A percentile compares a stretch with the other conserved stretches of the same genome.
Evolutionary conservation across 331 rosid genomes (phyloP).

Genomic region (Cucumis variabilis): DNA sequence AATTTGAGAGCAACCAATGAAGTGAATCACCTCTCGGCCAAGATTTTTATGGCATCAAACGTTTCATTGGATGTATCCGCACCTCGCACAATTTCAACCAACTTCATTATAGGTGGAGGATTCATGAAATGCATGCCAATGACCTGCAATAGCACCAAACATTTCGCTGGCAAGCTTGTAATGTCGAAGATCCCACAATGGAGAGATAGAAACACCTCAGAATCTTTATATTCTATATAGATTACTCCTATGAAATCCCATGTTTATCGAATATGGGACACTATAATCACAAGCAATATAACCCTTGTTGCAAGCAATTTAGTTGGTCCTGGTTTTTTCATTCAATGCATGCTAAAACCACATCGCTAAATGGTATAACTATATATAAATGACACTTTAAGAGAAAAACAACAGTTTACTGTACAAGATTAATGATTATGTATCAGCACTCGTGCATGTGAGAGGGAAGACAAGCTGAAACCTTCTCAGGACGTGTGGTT

Average conservation of each 20-base stretch:
- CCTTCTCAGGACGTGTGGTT: constrained; percentile 75
- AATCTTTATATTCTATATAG: too few species aligned
- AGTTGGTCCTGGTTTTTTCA: background rate
- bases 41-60: constrained; percentile 64
- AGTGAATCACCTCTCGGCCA: constrained; percentile 69
- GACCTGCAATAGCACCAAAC: constrained; percentile 53
- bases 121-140: constrained; percentile 99
- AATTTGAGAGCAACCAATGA: background rate
- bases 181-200: too few species aligned
- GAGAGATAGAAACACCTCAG: too few species aligned
- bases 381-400: background rate
- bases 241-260: too few species aligned
- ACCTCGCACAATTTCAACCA: constrained; percentile 86
- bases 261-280: too few species aligned
- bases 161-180: background rate
- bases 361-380: background rate
- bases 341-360: background rate
- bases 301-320: too few species aligned
- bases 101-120: constrained; percentile 88
- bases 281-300: too few species aligned
- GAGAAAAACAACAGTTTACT: background rate
- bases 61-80: constrained; percentile 84
- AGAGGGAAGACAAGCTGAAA: constrained; percentile 16
- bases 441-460: background rate
- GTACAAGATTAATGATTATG: background rate